Evolutionary conservation across 2,329 filamentous ascomycete species (phyloP), one percentile per base, ranked within the genome.

Genomic region (Myriosclerotinia scirpicola): DNA sequence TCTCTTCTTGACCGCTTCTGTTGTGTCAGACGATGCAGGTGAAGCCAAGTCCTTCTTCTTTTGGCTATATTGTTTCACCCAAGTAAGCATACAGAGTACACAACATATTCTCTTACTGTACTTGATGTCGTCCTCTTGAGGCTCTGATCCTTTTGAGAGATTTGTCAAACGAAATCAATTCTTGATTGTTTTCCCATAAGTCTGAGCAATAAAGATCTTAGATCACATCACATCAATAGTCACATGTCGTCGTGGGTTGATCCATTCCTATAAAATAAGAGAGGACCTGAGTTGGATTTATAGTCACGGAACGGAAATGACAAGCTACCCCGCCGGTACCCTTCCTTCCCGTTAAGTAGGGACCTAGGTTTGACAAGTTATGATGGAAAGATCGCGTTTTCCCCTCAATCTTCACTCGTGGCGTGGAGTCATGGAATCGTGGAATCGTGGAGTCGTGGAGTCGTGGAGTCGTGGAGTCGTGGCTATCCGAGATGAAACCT

Each of bases 361-460:
- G n/a, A n/a, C n/a, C n/a, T n/a, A n/a, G n/a, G n/a, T n/a, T n/a
- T n/a, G n/a, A n/a, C n/a, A n/a, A n/a, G n/a, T n/a, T n/a, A n/a
- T n/a, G n/a, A n/a, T n/a, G 44, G 26, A 60, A 26, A 60, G 58
- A 60, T 60, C 44, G 44, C 58, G 58, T 60, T 60, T 50, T 50
- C 20, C 44, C 58, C 30, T 60, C 44, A 38, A 12, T 20, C 20
- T 48, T 38, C 44, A 22, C 56, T n/a, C n/a, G n/a, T n/a, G n/a
- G n/a, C n/a, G n/a, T n/a, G n/a, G n/a, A n/a, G n/a, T n/a, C n/a
- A n/a, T n/a, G n/a, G n/a, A n/a, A n/a, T n/a, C n/a, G n/a, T n/a
- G n/a, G n/a, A n/a, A n/a, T n/a, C n/a, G n/a, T n/a, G n/a, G n/a
- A n/a, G n/a, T n/a, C n/a, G n/a, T n/a, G n/a, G n/a, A n/a, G n/a